These are phyloP conservation scores for Pascua guehoae DNA, from an alignment of 1,284 basidiomycete genomes.

Conservation along the genomic window DNA sequence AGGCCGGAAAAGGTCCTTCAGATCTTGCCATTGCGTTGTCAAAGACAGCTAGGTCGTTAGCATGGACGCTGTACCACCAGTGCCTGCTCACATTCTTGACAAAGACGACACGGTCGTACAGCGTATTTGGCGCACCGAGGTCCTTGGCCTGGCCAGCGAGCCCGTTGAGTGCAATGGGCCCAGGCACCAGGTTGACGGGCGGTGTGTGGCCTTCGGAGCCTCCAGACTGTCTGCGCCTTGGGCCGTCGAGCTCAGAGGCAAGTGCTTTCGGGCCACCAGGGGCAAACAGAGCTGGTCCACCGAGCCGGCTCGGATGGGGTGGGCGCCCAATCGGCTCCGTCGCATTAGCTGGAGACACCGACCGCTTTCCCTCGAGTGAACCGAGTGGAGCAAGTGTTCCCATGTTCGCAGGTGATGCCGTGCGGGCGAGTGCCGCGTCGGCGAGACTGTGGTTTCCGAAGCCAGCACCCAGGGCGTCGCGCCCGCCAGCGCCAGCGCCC, in stretches of 20 bases:
- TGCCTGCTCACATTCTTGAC: constrained; percentile 55
- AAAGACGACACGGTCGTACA: constrained; percentile 60
- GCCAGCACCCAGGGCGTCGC: not conserved
- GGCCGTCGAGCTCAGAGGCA: constrained; percentile 2
- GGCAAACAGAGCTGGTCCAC: not conserved
- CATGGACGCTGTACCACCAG: not conserved
- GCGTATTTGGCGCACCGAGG: constrained; percentile 37
- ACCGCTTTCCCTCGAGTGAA: not conserved
- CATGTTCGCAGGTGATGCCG: not conserved
- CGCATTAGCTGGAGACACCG: not conserved
- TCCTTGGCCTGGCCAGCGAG: constrained; percentile 34
- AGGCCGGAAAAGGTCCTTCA: constrained; percentile 86
- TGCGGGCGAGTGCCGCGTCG: not conserved
- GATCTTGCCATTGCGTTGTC: constrained; percentile 95
- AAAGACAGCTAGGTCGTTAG: constrained; percentile 70
- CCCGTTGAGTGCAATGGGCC: constrained; percentile 29
- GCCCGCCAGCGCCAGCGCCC: not conserved
- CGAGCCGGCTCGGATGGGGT: not conserved
- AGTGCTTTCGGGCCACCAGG: constrained; percentile 1
- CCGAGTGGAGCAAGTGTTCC: not conserved
- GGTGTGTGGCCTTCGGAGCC: not conserved
- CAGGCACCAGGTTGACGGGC: constrained; percentile 5
- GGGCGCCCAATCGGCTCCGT: too few relatives aligned
- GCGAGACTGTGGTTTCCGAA: not conserved
- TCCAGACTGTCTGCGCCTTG: not conserved